Evolutionary conservation across 805 yeast genomes (phyloP).

Genomic region (Yueomyces sp.): DNA sequence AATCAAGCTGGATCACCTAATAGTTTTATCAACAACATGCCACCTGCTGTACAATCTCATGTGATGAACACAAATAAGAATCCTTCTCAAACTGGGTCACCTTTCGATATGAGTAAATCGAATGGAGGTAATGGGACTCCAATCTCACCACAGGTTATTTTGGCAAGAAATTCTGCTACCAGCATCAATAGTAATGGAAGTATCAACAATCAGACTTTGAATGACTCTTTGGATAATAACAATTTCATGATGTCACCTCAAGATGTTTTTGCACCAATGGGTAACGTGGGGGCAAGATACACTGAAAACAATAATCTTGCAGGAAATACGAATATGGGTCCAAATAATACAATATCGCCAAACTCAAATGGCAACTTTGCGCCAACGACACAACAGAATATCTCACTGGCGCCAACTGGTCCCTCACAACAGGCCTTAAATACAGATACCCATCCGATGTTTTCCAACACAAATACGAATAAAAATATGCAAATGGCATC

Average conservation of each 20-base stretch:
- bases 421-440: not conserved
- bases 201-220: conserved; percentile 1
- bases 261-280: conserved; percentile 13
- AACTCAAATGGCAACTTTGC: conserved; percentile 1
- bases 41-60: too few species aligned
- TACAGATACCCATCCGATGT: too few species aligned
- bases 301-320: not conserved
- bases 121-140: not conserved
- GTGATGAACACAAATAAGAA: not conserved
- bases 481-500: conserved; percentile 8
- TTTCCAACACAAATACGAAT: not conserved
- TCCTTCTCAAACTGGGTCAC: not conserved
- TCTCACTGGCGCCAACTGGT: conserved; percentile 5
- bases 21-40: too few species aligned
- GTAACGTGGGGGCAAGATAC: not conserved
- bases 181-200: not conserved
- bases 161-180: conserved; percentile 16
- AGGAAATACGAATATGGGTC: not conserved
- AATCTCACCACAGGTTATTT: conserved; percentile 23
- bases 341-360: conserved; percentile 2
- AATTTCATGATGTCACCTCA: conserved; percentile 16
- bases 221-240: too few species aligned
- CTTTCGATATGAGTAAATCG: not conserved
- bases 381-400: conserved; percentile 18
- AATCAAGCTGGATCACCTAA: too few species aligned